Conservation (phyloP, 1,284 basidiomycete species). For the Calocybe gambosa region DNA sequence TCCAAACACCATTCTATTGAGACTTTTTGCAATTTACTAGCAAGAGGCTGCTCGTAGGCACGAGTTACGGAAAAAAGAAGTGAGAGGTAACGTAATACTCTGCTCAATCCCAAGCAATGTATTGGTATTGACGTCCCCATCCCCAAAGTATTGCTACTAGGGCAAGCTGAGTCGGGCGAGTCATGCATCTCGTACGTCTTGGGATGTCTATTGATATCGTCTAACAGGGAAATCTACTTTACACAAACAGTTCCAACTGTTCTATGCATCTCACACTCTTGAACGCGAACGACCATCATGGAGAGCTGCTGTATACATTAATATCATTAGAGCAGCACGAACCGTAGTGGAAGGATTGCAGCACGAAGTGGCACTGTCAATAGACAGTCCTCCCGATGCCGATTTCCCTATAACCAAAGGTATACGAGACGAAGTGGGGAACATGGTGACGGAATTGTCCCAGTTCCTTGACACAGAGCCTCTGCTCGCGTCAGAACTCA, state of each 20-base stretch:
- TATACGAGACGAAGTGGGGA: slow-evolving; percentile 20
- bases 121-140: too few relatives aligned
- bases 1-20: neutral
- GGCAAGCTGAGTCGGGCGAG: slow-evolving; percentile 55
- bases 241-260: slow-evolving; percentile 66
- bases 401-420: slow-evolving; percentile 13
- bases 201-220: neutral
- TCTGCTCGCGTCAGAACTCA: slow-evolving; percentile 50
- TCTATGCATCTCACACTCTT: slow-evolving; percentile 56
- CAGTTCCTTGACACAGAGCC: slow-evolving; percentile 54
- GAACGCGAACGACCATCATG: slow-evolving; percentile 60
- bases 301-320: slow-evolving; percentile 65
- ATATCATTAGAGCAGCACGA: slow-evolving; percentile 60
- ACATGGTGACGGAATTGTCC: slow-evolving; percentile 41
- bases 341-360: slow-evolving; percentile 61
- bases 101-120: neutral
- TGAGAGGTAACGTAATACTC: slow-evolving; percentile 41
- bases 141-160: slow-evolving; percentile 45
- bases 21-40: slow-evolving; percentile 22
- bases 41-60: slow-evolving; percentile 42
- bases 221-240: slow-evolving; percentile 50
- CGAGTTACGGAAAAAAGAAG: slow-evolving; percentile 39
- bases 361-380: slow-evolving; percentile 10
- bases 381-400: slow-evolving; percentile 12
- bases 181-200: neutral